Evolutionary conservation across 2,329 filamentous ascomycete genomes (phyloP), one percentile per base, ranked within the genome.

Genomic region (Dothideomycetes sp.): DNA sequence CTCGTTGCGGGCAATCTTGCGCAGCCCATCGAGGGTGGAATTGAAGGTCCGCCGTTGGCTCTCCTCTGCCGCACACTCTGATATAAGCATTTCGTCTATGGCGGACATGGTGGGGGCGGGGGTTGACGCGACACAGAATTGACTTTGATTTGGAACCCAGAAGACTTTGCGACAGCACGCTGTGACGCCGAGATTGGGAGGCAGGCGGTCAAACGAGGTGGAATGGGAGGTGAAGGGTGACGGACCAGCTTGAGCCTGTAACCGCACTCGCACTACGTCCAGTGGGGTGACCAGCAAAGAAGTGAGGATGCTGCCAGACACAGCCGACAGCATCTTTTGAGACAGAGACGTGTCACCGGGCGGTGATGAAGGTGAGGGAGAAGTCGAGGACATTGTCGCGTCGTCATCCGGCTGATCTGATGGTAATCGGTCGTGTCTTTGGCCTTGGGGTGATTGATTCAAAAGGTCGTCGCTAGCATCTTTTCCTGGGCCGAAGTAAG

Each of bases 161-260:
- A 96, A 98, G 27, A 98, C 89, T 60, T 98, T 89, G 45, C 91
- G 80, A 58, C 91, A 98, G 63, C 91, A 98, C 30, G 88, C 79
- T 12, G 88, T 94, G 40, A 96, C 85, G 45, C 91, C 91, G 36
- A 96, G 75, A 53, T 89, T 85, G 19, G 83, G 78, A 40, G 86
- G 85, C 36, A 91, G 73, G 47, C 81, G 76, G 46, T 77, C 78
- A 49, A 82, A 75, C 35, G 64, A 64, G 64, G 51, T 73, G 40
- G 55, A 47, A 12, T 27, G 22, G 42, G 55, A 77, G 49, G 52
- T 73, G 49, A 75, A 68, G 52, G 73, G 66, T 54, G 71, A 64
- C 48, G 66, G 59, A 50, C 73, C 66, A 42, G 69, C 68, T 65
- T 96, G 89, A 2, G 91, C 89, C 62, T 98, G 91, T 39, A 94